Percentiles rank a stretch among this genome's conserved stretches.
phyloP scores from a whole-genome alignment of 2,329 filamentous ascomycete species.

The Bipolaris zeicola region DNA sequence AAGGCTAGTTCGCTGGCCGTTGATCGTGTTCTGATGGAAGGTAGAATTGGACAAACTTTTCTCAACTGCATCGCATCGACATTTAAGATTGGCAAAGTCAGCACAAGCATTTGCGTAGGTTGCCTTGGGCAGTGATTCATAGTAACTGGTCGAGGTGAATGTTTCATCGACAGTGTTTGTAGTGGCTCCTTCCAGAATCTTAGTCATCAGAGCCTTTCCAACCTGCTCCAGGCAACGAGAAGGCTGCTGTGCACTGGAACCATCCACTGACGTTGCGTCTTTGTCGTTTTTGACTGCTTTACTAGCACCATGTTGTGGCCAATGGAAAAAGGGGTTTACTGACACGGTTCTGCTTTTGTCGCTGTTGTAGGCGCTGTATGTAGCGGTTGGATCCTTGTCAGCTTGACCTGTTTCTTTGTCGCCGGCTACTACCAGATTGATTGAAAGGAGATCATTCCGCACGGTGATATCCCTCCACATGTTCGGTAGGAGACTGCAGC shows the following conservation, averaged over 20 bases:
- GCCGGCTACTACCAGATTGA: slow-evolving; percentile 24
- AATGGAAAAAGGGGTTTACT: slow-evolving; percentile 39
- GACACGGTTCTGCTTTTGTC: background rate
- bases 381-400: background rate
- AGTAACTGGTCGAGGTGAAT: slow-evolving; percentile 36
- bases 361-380: background rate
- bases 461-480: slow-evolving; percentile 30
- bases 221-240: slow-evolving; percentile 29
- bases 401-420: slow-evolving; percentile 1
- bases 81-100: slow-evolving; percentile 2
- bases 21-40: slow-evolving; percentile 26
- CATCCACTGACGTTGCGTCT: background rate
- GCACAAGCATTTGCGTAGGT: slow-evolving; percentile 11
- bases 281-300: background rate
- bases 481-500: slow-evolving; percentile 17
- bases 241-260: slow-evolving; percentile 4
- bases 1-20: slow-evolving; percentile 20
- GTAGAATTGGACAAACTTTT: background rate
- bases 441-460: slow-evolving; percentile 24
- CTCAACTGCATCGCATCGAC: background rate
- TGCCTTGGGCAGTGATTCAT: slow-evolving; percentile 28
- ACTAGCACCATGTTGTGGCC: slow-evolving; percentile 18
- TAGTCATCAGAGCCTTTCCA: slow-evolving; percentile 31
- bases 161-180: slow-evolving; percentile 23
- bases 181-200: slow-evolving; percentile 12